Evolutionary conservation across 1,284 basidiomycete species (phyloP), one percentile per base, ranked within the genome.

Genomic region (Somion occarium): DNA sequence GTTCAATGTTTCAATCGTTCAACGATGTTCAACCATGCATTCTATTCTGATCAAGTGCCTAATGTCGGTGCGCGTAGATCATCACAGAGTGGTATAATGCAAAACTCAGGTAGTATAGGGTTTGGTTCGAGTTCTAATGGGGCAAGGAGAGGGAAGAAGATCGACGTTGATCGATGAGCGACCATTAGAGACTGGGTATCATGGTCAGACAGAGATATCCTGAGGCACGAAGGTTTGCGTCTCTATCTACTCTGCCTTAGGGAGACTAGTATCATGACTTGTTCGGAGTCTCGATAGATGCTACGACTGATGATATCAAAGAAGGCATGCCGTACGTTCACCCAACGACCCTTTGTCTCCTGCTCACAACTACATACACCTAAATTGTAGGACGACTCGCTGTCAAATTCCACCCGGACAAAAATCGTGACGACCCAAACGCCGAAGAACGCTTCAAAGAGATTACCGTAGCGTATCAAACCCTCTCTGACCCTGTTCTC

Each of bases 401-500:
- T 2, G 97, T 98, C 72, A 96, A 96, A 70, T 86, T 89, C 61
- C 86, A 91, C 62, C 88, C 90, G 0, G 88, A 92, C 74, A 91
- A 98, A 80, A 98, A 98, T 65, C 90, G 88, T 0, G 87, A 93
- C 63, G 93, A 98, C 69, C 93, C 93, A 0, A 76, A 85, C 51
- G 95, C 93, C 0, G 93, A 92, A 67, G 95, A 97, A 60, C 78
- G 81, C 48, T 94, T 94, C 76, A 92, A 94, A 64, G 79, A 87
- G 57, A 92, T 94, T 58, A 86, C 91, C 0, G 88, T 93, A 46
- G 92, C 91, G 1, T 94, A 94, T 64, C 79, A 92, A 70, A 87
- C 93, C 3, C 80, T 99, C 1, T 95, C 92, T 0, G 96, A 99
- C 61, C 83, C 88, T 0, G 75, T 70, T 4, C 76, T 96, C 2